These are phyloP conservation scores for Kazachstania taianensis DNA, from an alignment of 805 yeast genomes.

Conservation along the genomic window DNA sequence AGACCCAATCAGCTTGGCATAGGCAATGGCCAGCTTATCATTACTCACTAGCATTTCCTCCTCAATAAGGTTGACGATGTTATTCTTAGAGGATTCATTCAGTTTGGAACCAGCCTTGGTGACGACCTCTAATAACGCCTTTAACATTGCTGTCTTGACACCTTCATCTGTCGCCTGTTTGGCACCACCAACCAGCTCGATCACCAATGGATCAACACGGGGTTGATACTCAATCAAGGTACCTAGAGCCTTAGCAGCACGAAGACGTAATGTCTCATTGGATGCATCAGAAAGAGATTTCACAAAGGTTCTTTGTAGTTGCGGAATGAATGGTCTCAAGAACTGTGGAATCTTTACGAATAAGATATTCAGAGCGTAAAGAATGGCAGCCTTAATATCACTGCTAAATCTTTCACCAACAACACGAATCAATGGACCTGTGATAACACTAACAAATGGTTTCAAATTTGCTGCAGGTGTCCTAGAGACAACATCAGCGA, in stretches of 20 bases:
- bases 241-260: slow-evolving; percentile 88
- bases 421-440: slow-evolving; percentile 96
- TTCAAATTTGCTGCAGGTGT: slow-evolving; percentile 76
- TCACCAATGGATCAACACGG: slow-evolving; percentile 83
- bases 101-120: slow-evolving; percentile 67
- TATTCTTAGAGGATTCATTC: slow-evolving; percentile 59
- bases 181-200: slow-evolving; percentile 73
- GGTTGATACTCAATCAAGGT: slow-evolving; percentile 83
- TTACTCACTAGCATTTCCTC: slow-evolving; percentile 47
- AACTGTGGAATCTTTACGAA: slow-evolving; percentile 80
- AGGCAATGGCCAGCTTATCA: slow-evolving; percentile 60
- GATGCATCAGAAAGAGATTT: slow-evolving; percentile 74
- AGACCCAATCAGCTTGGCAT: slow-evolving; percentile 72
- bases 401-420: slow-evolving; percentile 91
- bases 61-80: slow-evolving; percentile 65
- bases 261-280: slow-evolving; percentile 60
- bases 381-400: slow-evolving; percentile 90
- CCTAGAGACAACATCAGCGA: slow-evolving; percentile 75
- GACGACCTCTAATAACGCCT: slow-evolving; percentile 76
- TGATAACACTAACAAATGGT: slow-evolving; percentile 83
- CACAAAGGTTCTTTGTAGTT: slow-evolving; percentile 92
- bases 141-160: slow-evolving; percentile 76
- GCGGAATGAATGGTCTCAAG: slow-evolving; percentile 92
- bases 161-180: slow-evolving; percentile 54
- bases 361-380: slow-evolving; percentile 70